Base-by-base conservation (phyloP, 108 stramenopile genomes). In the Skeletonema potamos region DNA sequence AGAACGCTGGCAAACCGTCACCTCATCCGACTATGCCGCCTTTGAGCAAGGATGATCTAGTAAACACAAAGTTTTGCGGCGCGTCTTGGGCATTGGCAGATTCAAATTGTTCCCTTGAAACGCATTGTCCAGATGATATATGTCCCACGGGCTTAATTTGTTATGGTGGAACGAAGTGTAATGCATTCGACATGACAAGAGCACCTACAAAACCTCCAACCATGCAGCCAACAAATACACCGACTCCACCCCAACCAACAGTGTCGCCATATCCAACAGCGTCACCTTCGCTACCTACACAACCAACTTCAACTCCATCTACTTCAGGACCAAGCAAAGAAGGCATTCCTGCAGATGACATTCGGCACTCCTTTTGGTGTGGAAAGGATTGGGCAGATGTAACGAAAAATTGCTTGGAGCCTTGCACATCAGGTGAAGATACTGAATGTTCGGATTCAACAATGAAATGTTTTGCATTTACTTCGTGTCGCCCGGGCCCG, bases 321-420 rank as follows among this genome's bases (percentile, higher is more conserved):
- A 51, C 5, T 9, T 1, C 20, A 51, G 20, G 17, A 2, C 74
- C 74, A 54, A 54, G 60, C 8, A 6, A 51, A 22, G 18, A 51
- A 22, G 20, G 9, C 7, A 77, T 77, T 55, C 76, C 76, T 41
- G 76, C 27, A 48, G 71, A 68, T 33, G 78, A 79, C 41, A 44
- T 60, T 2, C 58, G 78, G n/a, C 70, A 79, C 62, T 79, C 78
- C 18, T 79, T 65, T 57, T 79, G 70, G 70, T 79, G 78, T 62
- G 78, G 78, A 6, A 67, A 54, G 54, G 62, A 62, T 39, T 79
- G 78, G 78, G 44, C 33, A n/a, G 78, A 79, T 62, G 78, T 62
- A 26, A 64, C 32, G 5, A 36, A 36, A 30, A 72, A 72, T 27
- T 79, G 78, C 54, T 60, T 28, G 0, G 30, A 62, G 12, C 71